These are phyloP conservation scores for Lachnum nothofagi DNA, from an alignment of 2,329 filamentous ascomycete species.

Conservation along the genomic window DNA sequence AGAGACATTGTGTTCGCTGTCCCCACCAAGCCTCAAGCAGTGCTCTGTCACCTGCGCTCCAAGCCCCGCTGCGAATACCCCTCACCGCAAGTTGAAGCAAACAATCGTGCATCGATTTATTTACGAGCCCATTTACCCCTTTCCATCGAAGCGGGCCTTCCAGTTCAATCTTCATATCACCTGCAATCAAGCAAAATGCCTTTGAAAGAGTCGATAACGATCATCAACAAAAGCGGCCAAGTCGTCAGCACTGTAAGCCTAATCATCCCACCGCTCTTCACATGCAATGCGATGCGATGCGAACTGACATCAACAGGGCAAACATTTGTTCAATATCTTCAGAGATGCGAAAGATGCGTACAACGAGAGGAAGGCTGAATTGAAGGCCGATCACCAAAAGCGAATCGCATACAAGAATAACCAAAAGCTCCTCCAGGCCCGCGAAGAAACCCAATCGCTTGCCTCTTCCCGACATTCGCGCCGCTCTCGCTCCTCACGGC, in stretches of 20 bases:
- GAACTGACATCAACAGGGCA: constrained; percentile 56
- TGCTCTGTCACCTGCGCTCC: constrained; percentile 9
- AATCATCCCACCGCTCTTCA: constrained; percentile 8
- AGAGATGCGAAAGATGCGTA: constrained; percentile 88
- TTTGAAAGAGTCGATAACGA: constrained; percentile 71
- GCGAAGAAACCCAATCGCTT: constrained; percentile 39
- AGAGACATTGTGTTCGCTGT: constrained; percentile 5
- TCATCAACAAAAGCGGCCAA: constrained; percentile 87
- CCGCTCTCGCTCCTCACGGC: constrained; percentile 25
- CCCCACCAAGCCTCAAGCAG: constrained; percentile 2
- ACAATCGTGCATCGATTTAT: not conserved
- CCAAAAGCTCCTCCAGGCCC: constrained; percentile 46
- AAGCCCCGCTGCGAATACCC: constrained; percentile 6
- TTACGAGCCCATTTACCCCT: constrained; percentile 8
- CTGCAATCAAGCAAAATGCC: constrained; percentile 28
- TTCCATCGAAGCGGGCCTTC: constrained; percentile 27
- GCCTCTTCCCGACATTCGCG: constrained; percentile 36
- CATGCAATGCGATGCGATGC: no score
- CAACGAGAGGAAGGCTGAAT: constrained; percentile 76
- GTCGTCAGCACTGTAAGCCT: constrained; percentile 75
- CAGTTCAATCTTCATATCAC: constrained; percentile 7
- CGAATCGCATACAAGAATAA: constrained; percentile 53
- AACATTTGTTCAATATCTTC: constrained; percentile 83
- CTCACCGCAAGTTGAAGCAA: constrained; percentile 11
- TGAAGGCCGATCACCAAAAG: constrained; percentile 64